These are phyloP conservation scores for Agrocybe pediades DNA, from an alignment of 768 basidiomycete genomes.

Conservation along the genomic window DNA sequence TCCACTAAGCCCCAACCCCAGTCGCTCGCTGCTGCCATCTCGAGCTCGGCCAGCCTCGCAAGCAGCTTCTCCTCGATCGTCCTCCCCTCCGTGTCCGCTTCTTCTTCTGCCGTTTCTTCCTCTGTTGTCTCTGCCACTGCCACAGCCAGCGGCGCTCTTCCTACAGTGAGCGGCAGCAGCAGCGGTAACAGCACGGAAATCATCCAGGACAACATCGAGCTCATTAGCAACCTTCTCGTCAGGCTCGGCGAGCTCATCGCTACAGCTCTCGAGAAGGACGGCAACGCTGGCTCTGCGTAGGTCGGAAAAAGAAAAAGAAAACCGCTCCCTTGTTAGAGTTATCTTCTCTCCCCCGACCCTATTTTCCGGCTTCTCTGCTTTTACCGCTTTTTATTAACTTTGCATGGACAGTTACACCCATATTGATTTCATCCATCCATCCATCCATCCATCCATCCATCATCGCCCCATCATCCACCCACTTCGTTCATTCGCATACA, in stretches of 20 bases:
- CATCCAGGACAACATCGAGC: conserved; percentile 16
- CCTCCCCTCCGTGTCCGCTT: not conserved
- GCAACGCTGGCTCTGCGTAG: not conserved
- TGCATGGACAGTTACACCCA: not conserved
- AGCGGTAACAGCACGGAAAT: conserved; percentile 3
- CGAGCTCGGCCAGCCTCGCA: conserved; percentile 3
- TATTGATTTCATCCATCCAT: no score
- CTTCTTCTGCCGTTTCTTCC: conserved; percentile 2
- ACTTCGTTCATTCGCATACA: not conserved
- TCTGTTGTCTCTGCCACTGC: conserved; percentile 1
- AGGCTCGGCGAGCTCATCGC: conserved; percentile 13
- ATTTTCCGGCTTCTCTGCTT: not conserved
- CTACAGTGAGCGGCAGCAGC: not conserved
- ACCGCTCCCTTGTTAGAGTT: not conserved
- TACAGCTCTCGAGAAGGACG: conserved; percentile 3
- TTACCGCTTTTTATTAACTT: no score
- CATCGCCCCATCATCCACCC: no score
- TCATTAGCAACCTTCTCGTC: conserved; percentile 13
- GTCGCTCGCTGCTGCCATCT: conserved; percentile 1
- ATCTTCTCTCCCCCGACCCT: not conserved
- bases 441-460: no score
- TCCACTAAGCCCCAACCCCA: not conserved
- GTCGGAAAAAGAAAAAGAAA: not conserved
- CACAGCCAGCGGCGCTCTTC: no score
- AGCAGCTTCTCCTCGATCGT: conserved; percentile 4